Conservation (phyloP, 2,329 filamentous ascomycete species). For the Microdochium nivale region DNA sequence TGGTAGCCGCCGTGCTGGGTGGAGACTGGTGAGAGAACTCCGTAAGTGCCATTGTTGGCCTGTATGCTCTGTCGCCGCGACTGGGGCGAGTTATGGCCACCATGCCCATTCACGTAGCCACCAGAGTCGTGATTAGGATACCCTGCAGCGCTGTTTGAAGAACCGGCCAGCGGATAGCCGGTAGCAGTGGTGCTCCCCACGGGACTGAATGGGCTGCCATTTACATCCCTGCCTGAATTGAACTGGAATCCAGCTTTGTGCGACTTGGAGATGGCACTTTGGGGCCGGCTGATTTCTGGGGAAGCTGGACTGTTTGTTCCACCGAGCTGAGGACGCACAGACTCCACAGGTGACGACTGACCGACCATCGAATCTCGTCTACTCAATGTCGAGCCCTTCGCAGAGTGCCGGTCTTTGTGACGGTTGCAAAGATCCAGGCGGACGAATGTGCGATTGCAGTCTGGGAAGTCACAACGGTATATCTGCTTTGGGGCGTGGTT, state of each 20-base stretch:
- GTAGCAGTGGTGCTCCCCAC: conserved; percentile 33
- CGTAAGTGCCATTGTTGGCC: conserved; percentile 37
- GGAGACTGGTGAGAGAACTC: conserved; percentile 43
- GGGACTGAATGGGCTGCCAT: conserved; percentile 37
- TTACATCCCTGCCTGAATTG: conserved; percentile 34
- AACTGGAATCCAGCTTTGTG: conserved; percentile 32
- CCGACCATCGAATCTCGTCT: conserved; percentile 61
- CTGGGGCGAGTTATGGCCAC: conserved; percentile 31
- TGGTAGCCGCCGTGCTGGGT: conserved; percentile 37
- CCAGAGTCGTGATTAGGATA: conserved; percentile 32
- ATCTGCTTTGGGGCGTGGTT: conserved; percentile 96
- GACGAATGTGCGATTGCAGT: conserved; percentile 85
- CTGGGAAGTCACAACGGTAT: conserved; percentile 85
- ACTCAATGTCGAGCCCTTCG: conserved; percentile 67
- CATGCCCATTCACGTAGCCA: conserved; percentile 18
- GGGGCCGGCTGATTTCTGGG: conserved; percentile 36
- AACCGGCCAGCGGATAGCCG: conserved; percentile 22
- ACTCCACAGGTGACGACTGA: conserved; percentile 35
- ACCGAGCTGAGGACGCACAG: conserved; percentile 30
- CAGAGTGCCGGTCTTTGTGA: conserved; percentile 72
- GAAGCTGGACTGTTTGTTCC: conserved; percentile 32
- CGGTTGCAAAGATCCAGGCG: conserved; percentile 86
- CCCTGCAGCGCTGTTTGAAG: conserved; percentile 28
- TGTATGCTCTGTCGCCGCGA: conserved; percentile 38
- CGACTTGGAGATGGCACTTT: conserved; percentile 30